Evolutionary conservation across 2,329 filamentous ascomycete species (phyloP), one percentile per base, ranked within the genome.

Genomic region (Neurospora crassa): DNA sequence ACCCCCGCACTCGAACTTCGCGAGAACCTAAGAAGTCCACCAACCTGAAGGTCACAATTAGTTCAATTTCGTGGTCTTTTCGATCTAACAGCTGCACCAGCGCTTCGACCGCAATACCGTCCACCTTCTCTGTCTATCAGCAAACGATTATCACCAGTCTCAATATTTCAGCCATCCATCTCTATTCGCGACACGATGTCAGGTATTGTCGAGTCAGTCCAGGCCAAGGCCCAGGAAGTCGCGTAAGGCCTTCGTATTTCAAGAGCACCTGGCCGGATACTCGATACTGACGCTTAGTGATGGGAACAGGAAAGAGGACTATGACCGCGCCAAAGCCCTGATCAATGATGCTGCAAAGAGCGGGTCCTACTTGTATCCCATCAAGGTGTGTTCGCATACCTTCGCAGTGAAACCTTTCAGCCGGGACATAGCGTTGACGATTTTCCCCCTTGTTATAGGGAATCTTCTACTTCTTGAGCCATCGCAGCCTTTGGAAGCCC

Each of bases 281-380:
- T 70, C 75, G 71, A 77, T 70, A 18, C 68, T 71, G 69, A 73
- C n/a, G 59, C 20, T 16, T n/a, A 12, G 40, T 41, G 20, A 47
- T 16, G 16, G 20, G 16, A 40, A 53, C 74, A 89, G 88, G 63
- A 84, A 88, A 74, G 90, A 94, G 75, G 94, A 97, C 78, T 90
- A 90, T 71, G 85, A 88, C 73, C 89, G 90, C 74, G 87, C 92
- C 70, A 88, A 84, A 75, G 81, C 81, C 18, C 83, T 94, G 45
- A 85, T 92, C 59, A 82, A 85, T 53, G 89, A 93, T 77, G 92
- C 93, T 41, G 88, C 90, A 69, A 88, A 85, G 76, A 97, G 93
- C 74, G 88, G 89, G 68, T 89, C 94, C 34, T 97, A 96, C 79
- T 81, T 96, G 74, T 97, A 97, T 81, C 95, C 95, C 37, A 85